Conservation (phyloP, 2,329 filamentous ascomycete species). For the Acrocalymma vagum region DNA sequence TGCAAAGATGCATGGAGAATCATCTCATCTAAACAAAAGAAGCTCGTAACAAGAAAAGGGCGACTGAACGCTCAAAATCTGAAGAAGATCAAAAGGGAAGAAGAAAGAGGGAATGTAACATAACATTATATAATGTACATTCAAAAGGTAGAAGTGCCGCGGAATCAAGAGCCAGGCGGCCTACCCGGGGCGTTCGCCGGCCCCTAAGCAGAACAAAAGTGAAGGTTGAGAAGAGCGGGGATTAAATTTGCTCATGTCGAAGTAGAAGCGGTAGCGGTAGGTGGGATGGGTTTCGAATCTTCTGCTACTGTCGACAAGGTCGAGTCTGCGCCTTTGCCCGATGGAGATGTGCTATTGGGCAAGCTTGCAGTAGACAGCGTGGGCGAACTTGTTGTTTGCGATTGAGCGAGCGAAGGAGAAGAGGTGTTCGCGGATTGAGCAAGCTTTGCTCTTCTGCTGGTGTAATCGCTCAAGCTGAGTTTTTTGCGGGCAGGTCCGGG, state of each 20-base stretch:
- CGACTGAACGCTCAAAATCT: conserved; percentile 28
- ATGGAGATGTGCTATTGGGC: conserved; percentile 36
- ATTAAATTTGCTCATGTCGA: conserved; percentile 33
- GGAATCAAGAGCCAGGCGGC: conserved; percentile 27
- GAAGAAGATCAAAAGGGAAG: conserved; percentile 10
- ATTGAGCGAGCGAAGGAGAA: conserved; percentile 29
- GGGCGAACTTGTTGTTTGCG: conserved; percentile 40
- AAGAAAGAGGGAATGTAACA: conserved; percentile 13
- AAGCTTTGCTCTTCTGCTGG: conserved; percentile 52
- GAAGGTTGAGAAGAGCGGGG: conserved; percentile 28
- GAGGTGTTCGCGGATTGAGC: conserved; percentile 35
- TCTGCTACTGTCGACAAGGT: conserved; percentile 35
- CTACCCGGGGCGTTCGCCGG: conserved; percentile 12
- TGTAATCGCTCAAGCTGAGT: conserved; percentile 61
- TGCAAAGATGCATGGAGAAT: no score
- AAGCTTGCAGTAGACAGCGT: conserved; percentile 42
- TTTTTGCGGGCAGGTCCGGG: conserved; percentile 57
- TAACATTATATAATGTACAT: conserved; percentile 47
- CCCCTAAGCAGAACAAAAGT: conserved; percentile 13
- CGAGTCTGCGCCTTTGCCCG: conserved; percentile 34
- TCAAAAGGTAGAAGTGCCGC: conserved; percentile 21
- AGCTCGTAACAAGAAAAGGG: conserved; percentile 4
- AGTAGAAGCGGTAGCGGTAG: conserved; percentile 16
- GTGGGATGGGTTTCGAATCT: conserved; percentile 27
- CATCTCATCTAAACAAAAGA: conserved; percentile 1